Conservation (phyloP, 2,329 filamentous ascomycete species). For the Zymoseptoria tritici region DNA sequence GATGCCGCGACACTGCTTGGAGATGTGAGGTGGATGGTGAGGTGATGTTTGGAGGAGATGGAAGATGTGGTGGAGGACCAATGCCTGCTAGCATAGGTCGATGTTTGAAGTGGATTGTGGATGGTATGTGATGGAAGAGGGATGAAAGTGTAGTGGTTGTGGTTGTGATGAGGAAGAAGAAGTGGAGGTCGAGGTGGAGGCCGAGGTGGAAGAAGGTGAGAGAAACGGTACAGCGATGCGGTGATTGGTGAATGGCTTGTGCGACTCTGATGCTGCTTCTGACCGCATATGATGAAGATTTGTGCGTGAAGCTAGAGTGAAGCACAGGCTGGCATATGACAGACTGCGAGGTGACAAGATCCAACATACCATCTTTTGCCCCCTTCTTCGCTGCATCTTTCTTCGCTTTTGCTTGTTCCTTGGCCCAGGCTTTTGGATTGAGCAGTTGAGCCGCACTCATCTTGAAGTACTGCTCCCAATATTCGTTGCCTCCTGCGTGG, state of each 20-base stretch:
- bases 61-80: not conserved
- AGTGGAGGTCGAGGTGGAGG: too few relatives aligned
- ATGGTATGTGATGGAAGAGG: not conserved
- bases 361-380: constrained; percentile 26
- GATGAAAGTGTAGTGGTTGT: not conserved
- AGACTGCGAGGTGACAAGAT: not conserved
- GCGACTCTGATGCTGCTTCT: not conserved
- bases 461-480: not conserved
- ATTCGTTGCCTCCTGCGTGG: not conserved
- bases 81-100: not conserved
- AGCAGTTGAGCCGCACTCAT: constrained; percentile 32
- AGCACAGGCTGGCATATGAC: not conserved
- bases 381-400: constrained; percentile 13
- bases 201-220: not conserved
- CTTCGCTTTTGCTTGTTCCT: constrained; percentile 25
- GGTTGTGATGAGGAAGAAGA: too few relatives aligned
- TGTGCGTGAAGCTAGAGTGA: constrained; percentile 9
- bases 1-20: not conserved
- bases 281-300: constrained; percentile 5
- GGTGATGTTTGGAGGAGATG: not conserved
- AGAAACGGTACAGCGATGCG: constrained; percentile 1
- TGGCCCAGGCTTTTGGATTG: constrained; percentile 33
- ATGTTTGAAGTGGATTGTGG: not conserved
- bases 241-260: not conserved
- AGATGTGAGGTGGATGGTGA: not conserved